A percentile compares a stretch with the other conserved stretches of the same genome.
Conservation (phyloP, 2,329 filamentous ascomycete genomes). For the Apiospora rasikravindrae region DNA sequence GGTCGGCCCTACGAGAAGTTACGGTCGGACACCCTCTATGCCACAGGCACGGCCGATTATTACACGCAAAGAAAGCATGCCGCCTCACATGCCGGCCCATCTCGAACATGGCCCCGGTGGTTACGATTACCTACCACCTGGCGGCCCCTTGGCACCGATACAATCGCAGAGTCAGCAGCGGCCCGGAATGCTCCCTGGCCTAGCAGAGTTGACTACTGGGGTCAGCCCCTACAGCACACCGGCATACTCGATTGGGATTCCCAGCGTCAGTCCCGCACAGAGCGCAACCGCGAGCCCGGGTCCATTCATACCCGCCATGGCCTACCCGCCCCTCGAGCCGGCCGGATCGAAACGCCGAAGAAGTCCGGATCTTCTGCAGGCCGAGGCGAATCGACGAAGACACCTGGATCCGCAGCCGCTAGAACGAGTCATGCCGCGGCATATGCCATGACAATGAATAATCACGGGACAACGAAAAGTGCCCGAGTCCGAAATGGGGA, state of each 20-base stretch:
- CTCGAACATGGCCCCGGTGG: conserved; percentile 39
- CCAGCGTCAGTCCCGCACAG: conserved; percentile 44
- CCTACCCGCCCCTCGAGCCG: conserved; percentile 47
- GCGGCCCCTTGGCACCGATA: conserved; percentile 58
- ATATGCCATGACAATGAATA: conserved; percentile 24
- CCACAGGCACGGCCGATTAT: conserved; percentile 21
- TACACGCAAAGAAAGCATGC: conserved; percentile 23
- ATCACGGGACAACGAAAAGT: conserved; percentile 18
- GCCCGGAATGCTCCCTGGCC: conserved; percentile 60
- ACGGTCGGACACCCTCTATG: conserved; percentile 40
- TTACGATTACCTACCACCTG: conserved; percentile 36
- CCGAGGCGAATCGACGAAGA: conserved; percentile 53
- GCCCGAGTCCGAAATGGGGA: conserved; percentile 7
- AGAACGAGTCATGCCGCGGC: conserved; percentile 29
- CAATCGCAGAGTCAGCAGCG: conserved; percentile 48
- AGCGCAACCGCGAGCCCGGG: conserved; percentile 50
- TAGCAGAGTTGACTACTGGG: conserved; percentile 68
- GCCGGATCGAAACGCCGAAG: conserved; percentile 56
- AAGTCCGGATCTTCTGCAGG: conserved; percentile 52
- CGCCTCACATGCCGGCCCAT: conserved; percentile 33
- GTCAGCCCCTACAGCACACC: conserved; percentile 66
- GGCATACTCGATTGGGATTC: conserved; percentile 53
- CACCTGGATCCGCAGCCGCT: conserved; percentile 40
- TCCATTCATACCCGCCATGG: conserved; percentile 40
- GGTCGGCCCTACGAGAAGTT: conserved; percentile 49